Base-by-base conservation (phyloP, 331 rosid species). In the Ulmus americana region DNA sequence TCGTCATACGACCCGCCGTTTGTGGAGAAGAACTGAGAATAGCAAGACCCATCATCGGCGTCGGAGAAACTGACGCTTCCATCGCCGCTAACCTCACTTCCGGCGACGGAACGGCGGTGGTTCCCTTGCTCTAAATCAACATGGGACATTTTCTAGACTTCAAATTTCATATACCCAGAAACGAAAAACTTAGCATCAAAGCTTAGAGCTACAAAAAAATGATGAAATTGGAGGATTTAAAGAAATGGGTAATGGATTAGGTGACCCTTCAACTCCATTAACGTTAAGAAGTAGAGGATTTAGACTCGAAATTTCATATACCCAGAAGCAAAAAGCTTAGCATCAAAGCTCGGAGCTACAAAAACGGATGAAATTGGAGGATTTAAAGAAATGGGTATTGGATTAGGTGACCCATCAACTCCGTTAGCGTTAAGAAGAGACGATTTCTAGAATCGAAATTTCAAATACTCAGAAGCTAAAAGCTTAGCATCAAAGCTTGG, bases 1-100 rank as follows among this genome's bases (percentile, higher is more conserved):
- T 90, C 98, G 60, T 94, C 98, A 65, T 79, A 85, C 5, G 97
- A 90, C 47, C 98, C 98, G 13, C 97, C 97, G 52, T 81, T 85
- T 8, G 91, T 84, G 18, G 97, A 94, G 46, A 69, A 94, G 89
- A 94, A 94, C 71, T 78, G 91, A 14, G 98, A 89, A 63, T 85
- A 80, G 71, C 87, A 81, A 5, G 97, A 91, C 28, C 86, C 96
- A 74, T 88, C 96, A 14, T 84, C 97, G 10, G 87, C 87, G 76
- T 88, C 92, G 64, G 95, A 88, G 79, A 91, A 86, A 63, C 84
- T 81, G 5, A 77, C 45, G 57, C 97, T 90, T 12, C 77, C 77
- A 1, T 79, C 88, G 39, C 51, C 78, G 70, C 86, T 83, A 59
- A 69, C 71, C 54, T 79, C 91, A 46, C 89, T 79, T 8, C 85